Percentiles rank a stretch among this genome's conserved stretches.
phyloP scores from a whole-genome alignment of 371 early-diverging fungal genomes.

The Syncephalastrum racemosum region DNA sequence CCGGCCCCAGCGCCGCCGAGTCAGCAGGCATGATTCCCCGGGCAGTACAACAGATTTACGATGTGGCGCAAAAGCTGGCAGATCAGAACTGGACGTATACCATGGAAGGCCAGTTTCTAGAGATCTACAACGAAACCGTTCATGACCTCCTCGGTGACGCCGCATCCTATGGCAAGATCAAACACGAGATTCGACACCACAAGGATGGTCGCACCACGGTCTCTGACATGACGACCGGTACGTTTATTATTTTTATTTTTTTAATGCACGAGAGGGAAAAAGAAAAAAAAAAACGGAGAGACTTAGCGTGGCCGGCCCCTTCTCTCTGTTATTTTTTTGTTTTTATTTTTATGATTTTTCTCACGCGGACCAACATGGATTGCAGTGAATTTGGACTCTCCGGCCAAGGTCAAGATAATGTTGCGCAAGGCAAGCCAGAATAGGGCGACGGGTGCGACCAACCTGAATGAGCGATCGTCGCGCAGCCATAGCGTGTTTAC shows the following conservation, averaged over 20 bases:
- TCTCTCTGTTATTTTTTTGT: background rate
- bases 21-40: slow-evolving; percentile 88
- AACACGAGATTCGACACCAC: slow-evolving; percentile 84
- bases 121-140: slow-evolving; percentile 95
- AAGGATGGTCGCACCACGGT: slow-evolving; percentile 75
- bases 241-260: background rate
- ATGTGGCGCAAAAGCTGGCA: slow-evolving; percentile 67
- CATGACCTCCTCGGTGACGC: slow-evolving; percentile 63
- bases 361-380: background rate
- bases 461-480: slow-evolving; percentile 93
- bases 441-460: slow-evolving; percentile 91
- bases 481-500: slow-evolving; percentile 95
- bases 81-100: slow-evolving; percentile 87
- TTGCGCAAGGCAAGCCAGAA: slow-evolving; percentile 78
- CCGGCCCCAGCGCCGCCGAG: slow-evolving; percentile 33
- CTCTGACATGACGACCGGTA: slow-evolving; percentile 71
- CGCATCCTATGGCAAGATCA: slow-evolving; percentile 46
- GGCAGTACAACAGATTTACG: slow-evolving; percentile 85
- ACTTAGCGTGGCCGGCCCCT: background rate
- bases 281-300: background rate
- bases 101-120: slow-evolving; percentile 86
- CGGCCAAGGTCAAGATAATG: slow-evolving; percentile 70
- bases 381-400: slow-evolving; percentile 57
- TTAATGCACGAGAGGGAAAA: background rate
- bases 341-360: slow-evolving; percentile 1